Evolutionary conservation across 179 eudicot genomes (phyloP), one percentile per base, ranked within the genome.

Genomic region (Heliamphora pulchella): DNA sequence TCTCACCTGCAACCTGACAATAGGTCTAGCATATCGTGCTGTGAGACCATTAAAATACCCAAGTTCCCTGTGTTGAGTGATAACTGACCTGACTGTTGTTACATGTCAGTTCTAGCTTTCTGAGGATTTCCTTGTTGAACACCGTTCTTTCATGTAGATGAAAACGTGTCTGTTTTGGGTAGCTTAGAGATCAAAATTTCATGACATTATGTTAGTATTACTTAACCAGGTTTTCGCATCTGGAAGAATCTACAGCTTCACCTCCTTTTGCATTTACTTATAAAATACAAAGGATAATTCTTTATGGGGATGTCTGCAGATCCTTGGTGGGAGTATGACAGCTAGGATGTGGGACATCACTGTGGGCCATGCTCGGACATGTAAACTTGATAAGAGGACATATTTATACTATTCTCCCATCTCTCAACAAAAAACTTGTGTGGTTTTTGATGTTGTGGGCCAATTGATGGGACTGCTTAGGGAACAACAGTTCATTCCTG

Each of bases 271-370:
- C 31, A 1, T 70, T 31, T 31, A 31, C 31, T 31, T 31, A 31
- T 31, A 31, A 31, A 31, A 31, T 31, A 31, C 31, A 31, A 31
- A 31, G 31, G 31, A 31, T 31, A 31, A 31, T 31, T 31, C 31
- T 31, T 31, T 31, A 31, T 31, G 31, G 31, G 31, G 31, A 31
- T 31, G 31, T 41, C 58, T 80, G 69, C 88, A 96, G 99, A 88
- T 96, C 83, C 91, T 96, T 57, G 97, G 98, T 78, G 82, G 90
- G 57, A 93, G 97, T 74, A 94, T 96, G 96, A 94, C 98, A 67
- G 81, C 97, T 79, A 96, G 89, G 83, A 96, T 89, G 97, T 96
- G 98, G 99, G 99, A 96, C 69, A 87, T 89, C 72, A 86, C 92
- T 6, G 85, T 87, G 66, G 96, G 92, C 43, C 99, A 96, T 86